Base-by-base conservation (phyloP, 495 filamentous ascomycete genomes). In the Penicillium egyptiacum region DNA sequence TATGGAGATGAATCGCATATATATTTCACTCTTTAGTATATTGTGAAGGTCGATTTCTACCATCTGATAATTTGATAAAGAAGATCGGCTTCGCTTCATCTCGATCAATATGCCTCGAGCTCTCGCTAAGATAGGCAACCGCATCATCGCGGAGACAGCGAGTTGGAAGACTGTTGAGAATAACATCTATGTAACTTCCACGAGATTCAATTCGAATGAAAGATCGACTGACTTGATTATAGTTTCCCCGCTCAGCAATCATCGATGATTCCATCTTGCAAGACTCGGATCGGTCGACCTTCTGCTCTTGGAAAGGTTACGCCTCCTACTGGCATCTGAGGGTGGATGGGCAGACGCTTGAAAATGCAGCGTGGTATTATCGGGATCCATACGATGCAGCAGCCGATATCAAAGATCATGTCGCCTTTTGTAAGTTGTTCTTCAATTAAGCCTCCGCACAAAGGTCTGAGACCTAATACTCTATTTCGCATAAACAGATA, bases 301-400 rank as follows among this genome's bases (percentile, higher is more conserved):
- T 39, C n/a, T 39, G 35, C 14, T 39, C 35, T 39, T 39, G 35
- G 35, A 39, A 39, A 39, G 35, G 35, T 14, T 39, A 39, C 35
- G 35, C 35, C 35, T 39, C 35, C 4, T 39, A 39, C 35, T 39
- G 35, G 35, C 35, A 39, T 39, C 7, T 39, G 11, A 39, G 12
- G 35, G 35, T 39, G 35, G 35, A n/a, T 3, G 35, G 35, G 35
- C 35, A 75, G 40, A 75, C 77, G 55, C 65, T 83, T 9, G 74
- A 79, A 46, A 83, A 90, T 66, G 82, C 83, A 8, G 87, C 85
- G 19, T 89, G 87, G 86, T 87, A 83, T 60, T 90, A 89, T 59
- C 79, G 83, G 12, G 66, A 78, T 23, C 76, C 86, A 7, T 81
- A 80, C 49, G 80, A 81, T 20, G 81, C 78, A 60, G 83, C 83